Percentiles rank a stretch among this genome's conserved stretches.
phyloP scores from a whole-genome alignment of 345 rosid species.

The Carallia pectinifolia region DNA sequence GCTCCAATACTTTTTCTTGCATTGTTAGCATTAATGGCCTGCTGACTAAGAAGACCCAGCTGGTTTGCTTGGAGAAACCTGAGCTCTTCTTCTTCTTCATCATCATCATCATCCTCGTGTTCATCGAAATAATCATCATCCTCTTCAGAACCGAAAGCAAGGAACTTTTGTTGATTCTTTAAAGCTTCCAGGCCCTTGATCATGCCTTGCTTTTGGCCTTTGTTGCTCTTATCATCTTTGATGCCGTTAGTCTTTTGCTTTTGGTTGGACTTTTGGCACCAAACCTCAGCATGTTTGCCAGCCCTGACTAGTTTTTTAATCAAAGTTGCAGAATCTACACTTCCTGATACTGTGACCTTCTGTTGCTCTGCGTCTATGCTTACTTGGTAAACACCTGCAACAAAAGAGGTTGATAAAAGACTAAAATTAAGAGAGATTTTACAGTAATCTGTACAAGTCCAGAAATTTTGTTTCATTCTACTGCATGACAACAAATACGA shows the following conservation, averaged over 20 bases:
- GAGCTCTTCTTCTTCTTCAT: conserved; percentile 34
- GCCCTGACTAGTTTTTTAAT: conserved; percentile 68
- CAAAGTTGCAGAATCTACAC: conserved; percentile 58
- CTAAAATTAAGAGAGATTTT: not conserved
- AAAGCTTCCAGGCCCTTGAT: conserved; percentile 43
- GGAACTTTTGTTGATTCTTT: conserved; percentile 47
- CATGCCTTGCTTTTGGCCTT: conserved; percentile 47
- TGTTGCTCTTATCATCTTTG: conserved; percentile 42
- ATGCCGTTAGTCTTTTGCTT: conserved; percentile 31
- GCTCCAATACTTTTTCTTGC: conserved; percentile 45
- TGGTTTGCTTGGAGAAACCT: conserved; percentile 31
- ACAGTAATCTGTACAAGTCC: not conserved
- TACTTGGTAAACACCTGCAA: conserved; percentile 67
- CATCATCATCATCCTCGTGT: conserved; percentile 34
- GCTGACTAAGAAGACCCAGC: conserved; percentile 39
- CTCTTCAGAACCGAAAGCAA: conserved; percentile 35
- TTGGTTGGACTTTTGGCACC: conserved; percentile 56
- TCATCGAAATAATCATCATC: conserved; percentile 46
- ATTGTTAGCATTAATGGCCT: conserved; percentile 33
- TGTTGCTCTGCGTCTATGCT: conserved; percentile 71
- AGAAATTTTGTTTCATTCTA: not conserved
- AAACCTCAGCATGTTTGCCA: conserved; percentile 74
- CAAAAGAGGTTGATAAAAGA: not conserved
- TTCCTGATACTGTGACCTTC: conserved; percentile 69
- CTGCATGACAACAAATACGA: too few species aligned